Conservation (phyloP, 2,329 filamentous ascomycete genomes). For the Aspergillus carbonarius region DNA sequence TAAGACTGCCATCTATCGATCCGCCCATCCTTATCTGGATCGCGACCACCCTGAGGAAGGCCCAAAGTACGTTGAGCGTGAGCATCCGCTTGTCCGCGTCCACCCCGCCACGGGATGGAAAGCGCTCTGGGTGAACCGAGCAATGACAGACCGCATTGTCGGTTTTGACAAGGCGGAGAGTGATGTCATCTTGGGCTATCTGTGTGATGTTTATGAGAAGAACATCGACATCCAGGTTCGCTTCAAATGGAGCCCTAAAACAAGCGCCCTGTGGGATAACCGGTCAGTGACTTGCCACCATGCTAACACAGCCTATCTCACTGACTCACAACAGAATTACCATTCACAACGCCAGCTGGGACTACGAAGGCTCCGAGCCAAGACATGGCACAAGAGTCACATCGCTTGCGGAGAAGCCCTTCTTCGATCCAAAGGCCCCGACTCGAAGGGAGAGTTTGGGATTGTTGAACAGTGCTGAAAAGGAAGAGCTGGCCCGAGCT, state of each 20-base stretch:
- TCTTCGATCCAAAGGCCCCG: slow-evolving; percentile 63
- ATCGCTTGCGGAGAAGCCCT: slow-evolving; percentile 68
- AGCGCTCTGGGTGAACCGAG: slow-evolving; percentile 68
- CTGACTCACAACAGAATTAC: slow-evolving; percentile 54
- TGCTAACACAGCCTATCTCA: too few relatives aligned
- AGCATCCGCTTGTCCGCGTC: slow-evolving; percentile 67
- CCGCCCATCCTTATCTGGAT: slow-evolving; percentile 67
- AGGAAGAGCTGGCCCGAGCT: slow-evolving; percentile 20
- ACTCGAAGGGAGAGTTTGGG: slow-evolving; percentile 67
- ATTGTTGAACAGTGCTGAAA: slow-evolving; percentile 58
- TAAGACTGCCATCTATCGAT: slow-evolving; percentile 62
- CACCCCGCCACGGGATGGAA: slow-evolving; percentile 76
- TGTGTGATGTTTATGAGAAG: slow-evolving; percentile 67
- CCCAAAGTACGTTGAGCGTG: slow-evolving; percentile 65
- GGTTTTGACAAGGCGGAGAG: slow-evolving; percentile 69
- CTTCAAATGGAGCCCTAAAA: slow-evolving; percentile 68
- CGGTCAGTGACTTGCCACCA: slow-evolving; percentile 41
- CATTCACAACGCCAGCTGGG: slow-evolving; percentile 73
- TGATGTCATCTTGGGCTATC: slow-evolving; percentile 64
- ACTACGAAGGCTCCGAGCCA: slow-evolving; percentile 66
- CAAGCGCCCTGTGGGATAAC: slow-evolving; percentile 63
- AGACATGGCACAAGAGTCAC: slow-evolving; percentile 72
- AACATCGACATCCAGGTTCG: slow-evolving; percentile 71
- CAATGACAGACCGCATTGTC: slow-evolving; percentile 67
- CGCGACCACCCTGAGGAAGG: slow-evolving; percentile 60